phyloP scores from a whole-genome alignment of 2,329 filamentous ascomycete species.

The Acephala macrosclerotiorum region DNA sequence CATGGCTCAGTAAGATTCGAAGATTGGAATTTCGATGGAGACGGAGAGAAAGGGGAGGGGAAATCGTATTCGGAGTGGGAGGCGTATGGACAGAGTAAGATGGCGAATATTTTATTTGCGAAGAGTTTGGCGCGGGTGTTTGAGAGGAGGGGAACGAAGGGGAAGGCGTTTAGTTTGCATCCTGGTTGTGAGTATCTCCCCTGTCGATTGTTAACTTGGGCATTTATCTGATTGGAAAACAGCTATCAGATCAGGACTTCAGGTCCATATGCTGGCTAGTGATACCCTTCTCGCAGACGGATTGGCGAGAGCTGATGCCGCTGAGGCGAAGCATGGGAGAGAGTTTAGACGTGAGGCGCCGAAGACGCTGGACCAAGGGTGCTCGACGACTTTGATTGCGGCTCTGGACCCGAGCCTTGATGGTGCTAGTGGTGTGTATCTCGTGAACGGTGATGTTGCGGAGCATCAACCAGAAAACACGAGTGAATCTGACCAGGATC shows the following conservation, averaged over 20 bases:
- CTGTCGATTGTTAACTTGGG: too few species aligned
- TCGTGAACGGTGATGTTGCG: slow-evolving; percentile 25
- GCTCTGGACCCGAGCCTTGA: slow-evolving; percentile 48
- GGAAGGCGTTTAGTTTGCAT: slow-evolving; percentile 44
- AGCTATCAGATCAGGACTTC: slow-evolving; percentile 25
- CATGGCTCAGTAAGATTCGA: slow-evolving; percentile 45
- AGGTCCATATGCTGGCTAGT: slow-evolving; percentile 20
- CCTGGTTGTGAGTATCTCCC: slow-evolving; percentile 42
- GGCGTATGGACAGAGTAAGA: slow-evolving; percentile 48
- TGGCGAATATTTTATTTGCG: slow-evolving; percentile 47
- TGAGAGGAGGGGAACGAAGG: slow-evolving; percentile 26
- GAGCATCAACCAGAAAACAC: not conserved
- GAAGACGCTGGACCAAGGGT: slow-evolving; percentile 29
- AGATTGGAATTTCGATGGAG: slow-evolving; percentile 48
- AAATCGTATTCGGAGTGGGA: slow-evolving; percentile 45
- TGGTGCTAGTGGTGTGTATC: slow-evolving; percentile 27
- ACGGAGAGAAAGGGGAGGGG: slow-evolving; percentile 24
- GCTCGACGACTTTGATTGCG: slow-evolving; percentile 46
- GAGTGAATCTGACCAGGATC: slow-evolving; percentile 21
- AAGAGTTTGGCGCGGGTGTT: slow-evolving; percentile 41
- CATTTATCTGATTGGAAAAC: not conserved
- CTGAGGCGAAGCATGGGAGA: slow-evolving; percentile 16
- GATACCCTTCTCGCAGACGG: slow-evolving; percentile 12
- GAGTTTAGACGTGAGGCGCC: slow-evolving; percentile 8
- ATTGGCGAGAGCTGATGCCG: slow-evolving; percentile 6